phyloP scores from a whole-genome alignment of 169 alveolate genomes.

The Cryptosporidium ubiquitum region DNA sequence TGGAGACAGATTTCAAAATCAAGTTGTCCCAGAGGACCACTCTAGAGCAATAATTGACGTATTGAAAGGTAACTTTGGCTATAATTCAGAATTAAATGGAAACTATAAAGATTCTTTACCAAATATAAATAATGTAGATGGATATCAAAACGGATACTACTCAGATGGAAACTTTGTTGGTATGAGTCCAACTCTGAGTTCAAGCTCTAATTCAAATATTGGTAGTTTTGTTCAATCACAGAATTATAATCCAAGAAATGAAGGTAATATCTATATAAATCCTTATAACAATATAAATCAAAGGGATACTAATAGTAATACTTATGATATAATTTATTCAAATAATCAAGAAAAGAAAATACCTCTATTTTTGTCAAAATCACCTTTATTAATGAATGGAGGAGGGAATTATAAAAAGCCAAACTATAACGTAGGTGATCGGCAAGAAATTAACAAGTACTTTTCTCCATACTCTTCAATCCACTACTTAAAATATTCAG shows the following conservation, averaged over 20 bases:
- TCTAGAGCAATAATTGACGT: slow-evolving; percentile 16
- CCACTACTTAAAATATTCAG: slow-evolving; percentile 10
- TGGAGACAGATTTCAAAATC: neutral
- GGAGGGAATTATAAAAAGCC: neutral
- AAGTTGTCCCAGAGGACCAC: slow-evolving; percentile 5
- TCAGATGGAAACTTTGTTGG: neutral
- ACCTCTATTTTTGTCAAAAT: slow-evolving; percentile 13
- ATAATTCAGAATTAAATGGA: neutral
- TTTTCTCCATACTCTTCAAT: slow-evolving; percentile 72
- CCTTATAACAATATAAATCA: neutral
- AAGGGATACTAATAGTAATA: neutral
- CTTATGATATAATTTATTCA: neutral
- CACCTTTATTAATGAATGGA: neutral
- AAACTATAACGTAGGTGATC: neutral
- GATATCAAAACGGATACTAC: neutral
- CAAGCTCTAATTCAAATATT: neutral
- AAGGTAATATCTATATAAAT: neutral
- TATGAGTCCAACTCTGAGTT: neutral
- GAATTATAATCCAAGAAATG: neutral
- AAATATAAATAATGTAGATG: neutral
- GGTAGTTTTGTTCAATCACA: neutral
- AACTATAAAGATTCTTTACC: neutral
- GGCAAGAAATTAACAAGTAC: slow-evolving; percentile 22
- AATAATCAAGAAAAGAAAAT: slow-evolving; percentile 6
- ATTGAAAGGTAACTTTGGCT: neutral